Evolutionary conservation across 768 basidiomycete species (phyloP).

Genomic region (Naganishia vishniacii): DNA sequence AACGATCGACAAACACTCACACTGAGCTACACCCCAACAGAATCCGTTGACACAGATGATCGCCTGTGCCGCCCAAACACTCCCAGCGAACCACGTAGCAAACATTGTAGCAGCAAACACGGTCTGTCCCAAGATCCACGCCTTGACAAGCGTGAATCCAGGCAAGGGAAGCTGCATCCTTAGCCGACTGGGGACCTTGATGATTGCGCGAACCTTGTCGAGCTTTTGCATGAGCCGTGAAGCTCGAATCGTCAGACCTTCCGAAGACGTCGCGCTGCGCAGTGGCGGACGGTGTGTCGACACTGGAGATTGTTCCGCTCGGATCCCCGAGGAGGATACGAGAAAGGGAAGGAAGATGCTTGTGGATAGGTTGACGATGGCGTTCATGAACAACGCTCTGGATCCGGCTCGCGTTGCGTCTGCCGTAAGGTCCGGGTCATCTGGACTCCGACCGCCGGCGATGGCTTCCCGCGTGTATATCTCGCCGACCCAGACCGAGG

Average conservation of each 20-base stretch:
- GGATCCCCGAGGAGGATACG: conserved; percentile 40
- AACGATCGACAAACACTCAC: conserved; percentile 44
- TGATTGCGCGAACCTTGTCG: conserved; percentile 17
- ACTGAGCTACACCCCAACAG: conserved; percentile 86
- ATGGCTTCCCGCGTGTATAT: conserved; percentile 58
- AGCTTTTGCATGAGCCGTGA: conserved; percentile 21
- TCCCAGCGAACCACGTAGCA: conserved; percentile 74
- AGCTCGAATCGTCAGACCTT: conserved; percentile 6
- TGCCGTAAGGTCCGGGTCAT: conserved; percentile 53
- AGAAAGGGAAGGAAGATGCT: conserved; percentile 70
- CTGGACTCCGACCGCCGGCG: conserved; percentile 40
- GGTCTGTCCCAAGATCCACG: conserved; percentile 75
- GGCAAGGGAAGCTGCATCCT: conserved; percentile 39
- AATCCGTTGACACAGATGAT: conserved; percentile 76
- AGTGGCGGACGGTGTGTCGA: background rate
- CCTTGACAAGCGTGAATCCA: conserved; percentile 44
- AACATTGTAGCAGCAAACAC: conserved; percentile 73
- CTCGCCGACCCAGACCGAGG: conserved; percentile 79
- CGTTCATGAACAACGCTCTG: conserved; percentile 71
- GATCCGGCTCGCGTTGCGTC: conserved; percentile 79
- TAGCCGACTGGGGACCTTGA: conserved; percentile 21
- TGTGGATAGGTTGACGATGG: conserved; percentile 62
- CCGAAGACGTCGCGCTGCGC: background rate
- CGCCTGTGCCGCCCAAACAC: conserved; percentile 64
- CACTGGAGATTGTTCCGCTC: conserved; percentile 20